Percentiles rank a stretch among this genome's conserved stretches.
These are phyloP conservation scores for Liquidambar formosana DNA, from an alignment of 164 flowering plant species.

Conservation along the genomic window DNA sequence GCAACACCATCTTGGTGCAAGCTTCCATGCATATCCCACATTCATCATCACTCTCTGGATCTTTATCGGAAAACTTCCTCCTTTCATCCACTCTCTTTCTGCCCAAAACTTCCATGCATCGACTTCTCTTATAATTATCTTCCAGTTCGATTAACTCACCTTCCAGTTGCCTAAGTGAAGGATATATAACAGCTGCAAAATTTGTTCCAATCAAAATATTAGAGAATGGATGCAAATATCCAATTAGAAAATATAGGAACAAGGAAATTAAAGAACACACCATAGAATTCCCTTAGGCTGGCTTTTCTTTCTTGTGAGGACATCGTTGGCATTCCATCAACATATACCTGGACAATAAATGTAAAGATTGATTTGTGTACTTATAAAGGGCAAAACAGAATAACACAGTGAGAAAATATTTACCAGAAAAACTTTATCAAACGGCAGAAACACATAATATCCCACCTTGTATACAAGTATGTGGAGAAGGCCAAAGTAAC, in stretches of 20 bases:
- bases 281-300: conserved; percentile 63
- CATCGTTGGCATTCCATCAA: conserved; percentile 61
- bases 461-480: conserved; percentile 79
- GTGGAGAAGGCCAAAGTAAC: conserved; percentile 78
- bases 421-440: neutral
- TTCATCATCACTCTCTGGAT: conserved; percentile 57
- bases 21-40: conserved; percentile 84
- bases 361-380: neutral
- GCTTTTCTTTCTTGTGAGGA: conserved; percentile 67
- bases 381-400: too few species aligned
- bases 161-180: conserved; percentile 64
- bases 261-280: conserved; percentile 27
- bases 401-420: neutral
- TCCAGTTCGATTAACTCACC: conserved; percentile 37
- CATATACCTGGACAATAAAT: conserved; percentile 45
- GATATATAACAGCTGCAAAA: conserved; percentile 75
- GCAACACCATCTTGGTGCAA: conserved; percentile 57
- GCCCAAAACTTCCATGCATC: conserved; percentile 17
- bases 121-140: conserved; percentile 20
- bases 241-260: neutral
- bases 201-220: neutral
- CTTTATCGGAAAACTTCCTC: conserved; percentile 25
- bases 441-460: neutral
- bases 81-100: conserved; percentile 27
- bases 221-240: neutral